Base-by-base conservation (phyloP, 257 asterid species). In the Gynochthodes officinalis region DNA sequence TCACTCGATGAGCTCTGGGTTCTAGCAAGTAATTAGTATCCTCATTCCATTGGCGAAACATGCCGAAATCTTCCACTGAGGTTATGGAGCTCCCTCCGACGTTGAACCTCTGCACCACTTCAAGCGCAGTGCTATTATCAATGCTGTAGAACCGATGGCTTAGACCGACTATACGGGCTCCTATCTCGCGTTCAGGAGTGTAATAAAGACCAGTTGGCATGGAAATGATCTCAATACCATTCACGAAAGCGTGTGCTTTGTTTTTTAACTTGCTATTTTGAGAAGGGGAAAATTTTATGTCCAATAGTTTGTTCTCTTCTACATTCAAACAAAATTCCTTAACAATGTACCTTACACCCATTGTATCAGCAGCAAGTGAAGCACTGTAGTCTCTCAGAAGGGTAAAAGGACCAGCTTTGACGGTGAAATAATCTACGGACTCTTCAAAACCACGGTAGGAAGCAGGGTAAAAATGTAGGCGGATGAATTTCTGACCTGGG, bases 111-210 rank as follows among this genome's bases (percentile, higher is more conserved):
- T 67, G 85, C 73, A 85, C 81, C 69, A 74, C 71, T 84, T 85
- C 86, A n/a, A 89, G 79, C 27, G 86, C 88, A 16, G 90, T 85
- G 79, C 53, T 52, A 39, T 78, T 84, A 72, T 87, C 90, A 44
- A 85, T 69, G 44, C n/a, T 32, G 77, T 81, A 80, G 77, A 82
- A 83, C 64, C 85, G 63, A 54, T 76, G 72, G 42, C 46, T 40
- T 4, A 40, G 4, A 40, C 46, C 46, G 9, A 40, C 46, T 40
- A 40, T 40, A 40, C 46, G 77, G 43, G 77, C 66, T 10, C 66
- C 66, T 0, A 32, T 6, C 14, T 32, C 46, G 32, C 27, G 40
- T 13, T 33, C 15, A 32, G 28, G 66, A 8, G 66, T 61, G 81
- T 80, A 88, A 73, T 77, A 66, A 75, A 82, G 75, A 35, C 74